Base-by-base conservation (phyloP, 2,329 filamentous ascomycete genomes). In the Dactylellina haptotyla region DNA sequence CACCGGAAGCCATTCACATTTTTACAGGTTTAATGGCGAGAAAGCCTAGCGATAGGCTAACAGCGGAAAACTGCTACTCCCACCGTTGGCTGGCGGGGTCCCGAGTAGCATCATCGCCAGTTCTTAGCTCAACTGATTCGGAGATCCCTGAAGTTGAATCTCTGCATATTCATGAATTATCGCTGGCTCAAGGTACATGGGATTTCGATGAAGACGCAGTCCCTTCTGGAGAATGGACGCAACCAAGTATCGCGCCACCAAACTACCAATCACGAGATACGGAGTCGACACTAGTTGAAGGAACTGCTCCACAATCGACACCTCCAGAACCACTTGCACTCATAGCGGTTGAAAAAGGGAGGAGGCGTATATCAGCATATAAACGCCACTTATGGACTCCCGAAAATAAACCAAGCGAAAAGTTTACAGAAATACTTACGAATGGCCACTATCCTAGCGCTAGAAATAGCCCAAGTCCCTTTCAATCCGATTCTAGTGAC, bases 161-260 rank as follows among this genome's bases (percentile, higher is more conserved):
- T 9, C 16, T 58, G n/a, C 20, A 58, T n/a, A 20, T 46, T n/a
- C 54, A 43, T 20, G 54, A 46, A 18, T 28, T 58, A 16, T 58
- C 54, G 12, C 45, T 58, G 8, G 32, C 20, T 46, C 54, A 58
- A 25, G 16, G 45, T 20, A 16, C 50, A 3, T 54, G 50, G 50
- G 50, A 2, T 8, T 54, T 37, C 16, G 50, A 16, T 4, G 30
- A 39, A 32, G 50, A 54, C 25, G 50, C 18, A 37, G 1, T 34
- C 4, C 50, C 50, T 23, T 54, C 50, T 25, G 50, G 50, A 34
- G 50, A 54, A 54, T 54, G 50, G 50, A 54, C 50, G 8, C 50
- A 54, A 20, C 32, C 50, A 10, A 54, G n/a, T 12, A n/a, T 32
- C 5, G 30, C 30, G 5, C 18, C 50, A 23, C 18, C 50, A 6